These are phyloP conservation scores for Starmerella asiatica DNA, from an alignment of 805 yeast genomes.

Conservation along the genomic window DNA sequence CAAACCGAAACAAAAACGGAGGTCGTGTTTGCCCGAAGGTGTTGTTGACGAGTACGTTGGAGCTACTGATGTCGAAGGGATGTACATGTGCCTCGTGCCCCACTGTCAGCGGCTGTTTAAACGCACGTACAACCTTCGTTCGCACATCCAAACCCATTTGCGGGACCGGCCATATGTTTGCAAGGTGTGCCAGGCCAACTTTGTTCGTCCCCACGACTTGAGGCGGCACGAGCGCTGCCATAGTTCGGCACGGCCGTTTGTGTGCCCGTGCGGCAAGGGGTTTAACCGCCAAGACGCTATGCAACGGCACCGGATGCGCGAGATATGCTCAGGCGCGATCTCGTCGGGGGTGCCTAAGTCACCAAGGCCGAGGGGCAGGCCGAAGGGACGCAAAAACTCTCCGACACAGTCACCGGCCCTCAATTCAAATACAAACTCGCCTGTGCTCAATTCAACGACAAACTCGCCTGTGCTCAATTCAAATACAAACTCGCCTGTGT, in stretches of 20 bases:
- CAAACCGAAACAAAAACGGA: conserved; percentile 29
- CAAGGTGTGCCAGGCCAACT: conserved; percentile 58
- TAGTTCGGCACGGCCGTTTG: conserved; percentile 47
- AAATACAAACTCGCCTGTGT: not conserved
- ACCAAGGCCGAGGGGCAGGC: conserved; percentile 16
- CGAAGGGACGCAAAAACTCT: conserved; percentile 12
- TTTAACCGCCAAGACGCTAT: conserved; percentile 85
- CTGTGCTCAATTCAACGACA: not conserved
- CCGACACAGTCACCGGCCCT: conserved; percentile 6
- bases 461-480: not conserved
- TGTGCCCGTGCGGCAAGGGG: conserved; percentile 87
- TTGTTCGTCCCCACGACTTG: conserved; percentile 91
- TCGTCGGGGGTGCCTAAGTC: conserved; percentile 11
- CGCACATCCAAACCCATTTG: conserved; percentile 93
- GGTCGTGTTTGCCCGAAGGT: conserved; percentile 73
- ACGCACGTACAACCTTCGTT: conserved; percentile 79
- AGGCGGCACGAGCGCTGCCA: conserved; percentile 84
- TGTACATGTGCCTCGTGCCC: conserved; percentile 60
- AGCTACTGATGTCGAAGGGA: conserved; percentile 63
- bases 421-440: not conserved
- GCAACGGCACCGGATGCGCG: conserved; percentile 62
- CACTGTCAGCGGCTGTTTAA: conserved; percentile 74
- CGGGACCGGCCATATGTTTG: conserved; percentile 89
- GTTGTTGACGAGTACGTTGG: conserved; percentile 69
- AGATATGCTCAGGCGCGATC: conserved; percentile 70